Base-by-base conservation (phyloP, 139 green algal genomes). In the Haematococcus sp. region DNA sequence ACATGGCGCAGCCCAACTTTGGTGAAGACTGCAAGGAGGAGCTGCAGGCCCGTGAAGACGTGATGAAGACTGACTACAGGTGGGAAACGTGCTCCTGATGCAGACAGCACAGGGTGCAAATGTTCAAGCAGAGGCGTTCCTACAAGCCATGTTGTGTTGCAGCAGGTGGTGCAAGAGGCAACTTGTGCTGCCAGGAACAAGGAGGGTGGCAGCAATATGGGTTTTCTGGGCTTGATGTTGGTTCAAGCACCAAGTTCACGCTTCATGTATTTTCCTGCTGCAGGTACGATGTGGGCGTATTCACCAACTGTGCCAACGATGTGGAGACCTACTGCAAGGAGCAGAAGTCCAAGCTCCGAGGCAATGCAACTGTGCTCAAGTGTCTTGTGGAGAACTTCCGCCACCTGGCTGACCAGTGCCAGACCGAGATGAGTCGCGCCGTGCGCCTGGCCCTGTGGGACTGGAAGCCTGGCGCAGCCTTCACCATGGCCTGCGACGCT, bases 401-500 rank as follows among this genome's bases (percentile, higher is more conserved):
- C 31, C 59, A 11, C 40, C 44, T 82, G 55, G 76, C 63, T 20
- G 75, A 76, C 54, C 27, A 65, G 5, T 69, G 32, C 31, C 85
- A 90, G 73, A 46, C 43, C 27, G 90, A 79, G 51, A 84, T 97
- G 78, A 88, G 78, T 3, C 85, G 93, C 4, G 87, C 88, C 2
- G 91, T 94, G 33, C 86, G 90, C 31, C 85, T 92, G 68, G 91
- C 93, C 0, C 83, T 97, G 28, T 97, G 90, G 91, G 85, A 93
- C 58, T 97, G 94, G 84, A 81, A 79, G 61, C 61, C 69, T n/a
- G 76, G 61, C 2, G 46, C 76, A 7, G 75, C 74, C 0, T 73
- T 97, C 11, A 97, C 93, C 0, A 55, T 61, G 5, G 64, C 70
- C 1, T 97, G 93, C 74, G 93, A 97, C 71, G 35, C 43, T 0